These are phyloP conservation scores for Penicillium freii DNA, from an alignment of 2,329 filamentous ascomycete genomes.

Conservation along the genomic window DNA sequence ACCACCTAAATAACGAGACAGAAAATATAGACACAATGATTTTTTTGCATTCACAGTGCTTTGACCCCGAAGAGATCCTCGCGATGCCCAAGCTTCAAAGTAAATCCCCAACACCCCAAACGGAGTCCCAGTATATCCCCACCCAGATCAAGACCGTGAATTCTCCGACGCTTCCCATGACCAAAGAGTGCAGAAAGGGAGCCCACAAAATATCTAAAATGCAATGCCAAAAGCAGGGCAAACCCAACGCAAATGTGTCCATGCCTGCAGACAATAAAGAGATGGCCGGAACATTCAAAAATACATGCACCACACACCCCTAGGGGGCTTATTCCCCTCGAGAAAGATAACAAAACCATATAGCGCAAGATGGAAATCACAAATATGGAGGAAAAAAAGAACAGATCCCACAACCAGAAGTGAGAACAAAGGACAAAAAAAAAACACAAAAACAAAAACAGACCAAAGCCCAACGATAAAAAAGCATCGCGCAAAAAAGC, in stretches of 20 bases:
- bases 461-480: slow-evolving; percentile 15
- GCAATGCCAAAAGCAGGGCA: slow-evolving; percentile 27
- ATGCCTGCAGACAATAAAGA: slow-evolving; percentile 11
- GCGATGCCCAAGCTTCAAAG: slow-evolving; percentile 35
- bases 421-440: slow-evolving; percentile 7
- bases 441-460: slow-evolving; percentile 23
- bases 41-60: slow-evolving; percentile 34
- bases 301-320: slow-evolving; percentile 17
- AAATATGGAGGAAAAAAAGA: slow-evolving; percentile 14
- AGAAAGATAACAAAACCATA: slow-evolving; percentile 13
- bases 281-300: slow-evolving; percentile 9
- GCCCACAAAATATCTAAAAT: slow-evolving; percentile 32
- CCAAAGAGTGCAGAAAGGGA: slow-evolving; percentile 36
- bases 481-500: slow-evolving; percentile 20
- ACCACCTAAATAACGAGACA: background rate
- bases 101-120: slow-evolving; percentile 43
- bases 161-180: slow-evolving; percentile 41
- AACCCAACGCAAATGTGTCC: slow-evolving; percentile 24
- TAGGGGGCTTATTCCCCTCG: background rate
- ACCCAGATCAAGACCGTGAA: slow-evolving; percentile 41
- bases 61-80: slow-evolving; percentile 26
- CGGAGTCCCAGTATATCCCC: slow-evolving; percentile 40
- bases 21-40: slow-evolving; percentile 35
- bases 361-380: slow-evolving; percentile 22
- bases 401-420: slow-evolving; percentile 18